A percentile compares a stretch with the other conserved stretches of the same genome.
These are phyloP conservation scores for Allomyces javanicus DNA, from an alignment of 192 early-diverging fungal genomes.

Conservation along the genomic window DNA sequence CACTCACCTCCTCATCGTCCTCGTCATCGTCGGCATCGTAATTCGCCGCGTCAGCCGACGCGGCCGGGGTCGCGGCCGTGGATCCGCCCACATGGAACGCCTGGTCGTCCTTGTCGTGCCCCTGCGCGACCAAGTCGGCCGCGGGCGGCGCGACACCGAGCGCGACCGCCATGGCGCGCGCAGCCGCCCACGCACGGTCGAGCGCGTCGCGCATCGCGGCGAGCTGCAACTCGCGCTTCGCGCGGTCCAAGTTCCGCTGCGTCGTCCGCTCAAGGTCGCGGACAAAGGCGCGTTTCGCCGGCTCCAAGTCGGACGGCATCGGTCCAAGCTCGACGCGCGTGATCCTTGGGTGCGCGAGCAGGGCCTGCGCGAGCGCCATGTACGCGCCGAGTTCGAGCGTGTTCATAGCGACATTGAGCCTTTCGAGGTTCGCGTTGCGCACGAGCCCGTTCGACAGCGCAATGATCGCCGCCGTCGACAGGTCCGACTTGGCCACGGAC, in stretches of 20 bases:
- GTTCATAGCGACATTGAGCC: not conserved
- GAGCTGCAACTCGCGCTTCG: not conserved
- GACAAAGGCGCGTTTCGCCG: not conserved
- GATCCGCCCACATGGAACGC: too few species aligned
- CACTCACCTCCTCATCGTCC: not conserved
- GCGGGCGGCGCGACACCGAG: not conserved
- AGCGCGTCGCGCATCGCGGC: not conserved
- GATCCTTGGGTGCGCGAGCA: not conserved
- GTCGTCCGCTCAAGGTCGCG: not conserved
- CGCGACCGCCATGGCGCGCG: not conserved
- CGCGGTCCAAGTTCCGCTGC: not conserved
- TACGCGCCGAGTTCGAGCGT: not conserved
- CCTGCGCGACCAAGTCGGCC: not conserved
- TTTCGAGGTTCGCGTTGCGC: not conserved
- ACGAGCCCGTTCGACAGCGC: not conserved
- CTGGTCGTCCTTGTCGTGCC: not conserved
- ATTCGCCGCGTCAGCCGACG: not conserved
- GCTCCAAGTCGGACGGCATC: not conserved
- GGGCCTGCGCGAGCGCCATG: not conserved
- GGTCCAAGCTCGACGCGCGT: not conserved
- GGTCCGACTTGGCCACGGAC: not conserved
- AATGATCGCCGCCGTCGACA: not conserved
- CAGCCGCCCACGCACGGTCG: not conserved
- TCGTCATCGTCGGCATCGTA: not conserved
- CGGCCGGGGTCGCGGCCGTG: not conserved